Percentiles rank a stretch among this genome's conserved stretches.
Conservation (phyloP, 257 asterid species). For the Primulina tabacum region DNA sequence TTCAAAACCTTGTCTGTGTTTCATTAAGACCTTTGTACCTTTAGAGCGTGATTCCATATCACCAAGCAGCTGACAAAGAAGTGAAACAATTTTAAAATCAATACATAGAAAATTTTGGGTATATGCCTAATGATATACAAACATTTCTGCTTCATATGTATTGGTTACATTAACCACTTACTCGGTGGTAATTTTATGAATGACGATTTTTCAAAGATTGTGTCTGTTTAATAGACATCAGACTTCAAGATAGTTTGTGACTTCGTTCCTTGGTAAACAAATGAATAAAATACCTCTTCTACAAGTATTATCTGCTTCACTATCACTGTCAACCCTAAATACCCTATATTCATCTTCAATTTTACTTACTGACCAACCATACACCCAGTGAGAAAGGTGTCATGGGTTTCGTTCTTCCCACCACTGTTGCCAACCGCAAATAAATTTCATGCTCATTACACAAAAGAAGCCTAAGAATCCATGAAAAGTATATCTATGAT, state of each 20-base stretch:
- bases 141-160: conserved; percentile 8
- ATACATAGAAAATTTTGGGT: conserved; percentile 17
- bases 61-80: conserved; percentile 60
- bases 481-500: conserved; percentile 15
- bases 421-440: conserved; percentile 13
- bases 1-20: conserved; percentile 41
- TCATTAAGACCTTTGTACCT: conserved; percentile 37
- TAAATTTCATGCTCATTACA: conserved; percentile 14
- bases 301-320: conserved; percentile 4
- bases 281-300: not conserved
- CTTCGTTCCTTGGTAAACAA: no score
- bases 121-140: conserved; percentile 1
- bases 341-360: not conserved
- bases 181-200: not conserved
- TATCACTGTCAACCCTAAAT: conserved; percentile 9
- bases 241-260: not conserved
- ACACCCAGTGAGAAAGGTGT: conserved; percentile 1
- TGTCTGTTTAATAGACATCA: not conserved
- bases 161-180: not conserved
- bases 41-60: conserved; percentile 59
- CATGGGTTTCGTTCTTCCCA: not conserved
- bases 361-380: conserved; percentile 8
- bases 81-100: conserved; percentile 26
- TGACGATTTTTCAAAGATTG: not conserved
- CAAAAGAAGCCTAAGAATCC: not conserved